Base-by-base conservation (phyloP, 2,329 filamentous ascomycete species). In the Coleophoma cylindrospora region DNA sequence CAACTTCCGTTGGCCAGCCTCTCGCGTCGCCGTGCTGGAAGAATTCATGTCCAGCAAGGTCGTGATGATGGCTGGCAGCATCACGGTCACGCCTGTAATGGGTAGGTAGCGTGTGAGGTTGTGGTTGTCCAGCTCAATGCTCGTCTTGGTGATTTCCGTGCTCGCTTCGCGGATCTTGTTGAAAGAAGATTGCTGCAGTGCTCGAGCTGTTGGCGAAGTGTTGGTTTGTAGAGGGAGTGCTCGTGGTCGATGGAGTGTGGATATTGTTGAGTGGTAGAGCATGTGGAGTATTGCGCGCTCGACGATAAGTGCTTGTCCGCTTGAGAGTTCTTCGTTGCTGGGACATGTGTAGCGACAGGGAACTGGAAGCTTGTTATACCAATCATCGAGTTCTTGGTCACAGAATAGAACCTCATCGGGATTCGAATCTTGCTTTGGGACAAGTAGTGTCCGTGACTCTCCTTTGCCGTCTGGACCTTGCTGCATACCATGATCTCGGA, bases 1-100 rank as follows among this genome's bases (percentile, higher is more conserved):
- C 72, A 96, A 95, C 17, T 90, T 89, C 50, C 85, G 81, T 19
- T 90, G 79, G 43, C 88, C 91, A 40, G 81, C 77, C 52, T 87
- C 80, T 15, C 89, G 83, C 4, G 86, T 84, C 49, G 83, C 80
- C 13, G 82, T 80, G 49, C 88, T 82, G 5, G 84, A 85, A 34
- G 89, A 89, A 66, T 95, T 95, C 77, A 96, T 92, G 66, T 96
- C 90, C 9, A 96, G 79, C 15, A 96, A 79, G 64, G 96, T 91
- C 49, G 95, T 95, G 59, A 96, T 95, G 72, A 96, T 92, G 19
- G 91, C 91, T 0, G 91, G 91, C 2, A 96, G 79, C 5, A 96
- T 83, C 38, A 95, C 90, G 0, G 91, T 96, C 9, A 96, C 91
- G 36, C 91, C 91, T 0, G 90, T 92, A 0, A 91, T 96, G 1